A percentile compares a stretch with the other conserved stretches of the same genome.
These are phyloP conservation scores for Rugonectria rugulosa DNA, from an alignment of 2,329 filamentous ascomycete species.

Conservation along the genomic window DNA sequence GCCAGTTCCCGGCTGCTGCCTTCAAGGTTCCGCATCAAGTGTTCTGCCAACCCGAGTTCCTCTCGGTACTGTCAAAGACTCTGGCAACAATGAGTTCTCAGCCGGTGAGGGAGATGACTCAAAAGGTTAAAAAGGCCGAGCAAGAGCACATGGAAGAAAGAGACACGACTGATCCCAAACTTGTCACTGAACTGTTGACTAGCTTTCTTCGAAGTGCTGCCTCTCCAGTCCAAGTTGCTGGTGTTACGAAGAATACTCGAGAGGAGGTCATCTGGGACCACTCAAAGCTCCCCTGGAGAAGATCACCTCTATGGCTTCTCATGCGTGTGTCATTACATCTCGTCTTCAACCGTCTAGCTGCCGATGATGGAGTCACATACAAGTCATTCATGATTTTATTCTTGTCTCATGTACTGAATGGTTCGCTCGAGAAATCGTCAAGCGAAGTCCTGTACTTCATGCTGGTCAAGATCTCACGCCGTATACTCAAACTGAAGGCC, in stretches of 20 bases:
- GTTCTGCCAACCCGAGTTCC: constrained; percentile 26
- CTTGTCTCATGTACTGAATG: neutral
- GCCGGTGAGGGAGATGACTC: constrained; percentile 22
- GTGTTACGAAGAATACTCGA: constrained; percentile 58
- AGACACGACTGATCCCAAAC: constrained; percentile 56
- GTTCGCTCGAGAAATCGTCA: neutral
- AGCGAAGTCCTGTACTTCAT: constrained; percentile 19
- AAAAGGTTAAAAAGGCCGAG: constrained; percentile 47
- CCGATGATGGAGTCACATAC: neutral
- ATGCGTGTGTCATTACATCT: constrained; percentile 60
- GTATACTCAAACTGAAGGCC: constrained; percentile 20
- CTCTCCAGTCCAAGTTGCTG: constrained; percentile 20
- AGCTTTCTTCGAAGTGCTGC: constrained; percentile 51
- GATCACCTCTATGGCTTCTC: constrained; percentile 63
- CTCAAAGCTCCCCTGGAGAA: constrained; percentile 49
- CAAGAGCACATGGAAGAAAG: constrained; percentile 49
- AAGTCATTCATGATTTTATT: constrained; percentile 28
- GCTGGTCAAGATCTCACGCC: constrained; percentile 19
- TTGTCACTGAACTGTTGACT: constrained; percentile 58
- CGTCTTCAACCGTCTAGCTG: constrained; percentile 8
- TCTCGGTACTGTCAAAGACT: constrained; percentile 29
- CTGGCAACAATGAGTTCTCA: constrained; percentile 43
- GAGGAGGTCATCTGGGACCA: constrained; percentile 59
- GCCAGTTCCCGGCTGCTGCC: constrained; percentile 18
- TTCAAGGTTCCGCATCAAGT: neutral